Percentiles rank a stretch among this genome's conserved stretches.
These are phyloP conservation scores for Boletus barrowsii DNA, from an alignment of 768 basidiomycete genomes.

Conservation along the genomic window DNA sequence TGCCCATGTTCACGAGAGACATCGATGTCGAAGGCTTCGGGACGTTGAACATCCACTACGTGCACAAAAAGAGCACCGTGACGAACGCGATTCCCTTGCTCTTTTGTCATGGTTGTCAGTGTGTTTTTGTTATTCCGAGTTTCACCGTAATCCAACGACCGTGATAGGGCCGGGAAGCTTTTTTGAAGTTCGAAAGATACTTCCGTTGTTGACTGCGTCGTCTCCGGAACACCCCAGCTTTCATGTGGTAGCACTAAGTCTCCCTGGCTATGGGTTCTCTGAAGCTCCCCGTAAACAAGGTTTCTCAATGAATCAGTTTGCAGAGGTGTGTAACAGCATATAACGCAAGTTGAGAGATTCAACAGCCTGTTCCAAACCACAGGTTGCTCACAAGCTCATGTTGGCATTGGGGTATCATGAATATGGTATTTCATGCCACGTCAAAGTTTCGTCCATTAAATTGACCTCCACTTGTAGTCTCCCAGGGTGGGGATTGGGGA, in stretches of 20 bases:
- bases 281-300: conserved; percentile 52
- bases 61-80: conserved; percentile 49
- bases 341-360: neutral
- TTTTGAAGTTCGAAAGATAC: conserved; percentile 50
- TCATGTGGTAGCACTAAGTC: conserved; percentile 56
- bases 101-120: conserved; percentile 57
- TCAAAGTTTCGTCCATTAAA: too few species aligned
- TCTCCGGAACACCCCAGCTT: conserved; percentile 50
- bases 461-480: conserved; percentile 31
- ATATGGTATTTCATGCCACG: conserved; percentile 35
- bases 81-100: conserved; percentile 52
- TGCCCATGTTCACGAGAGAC: conserved; percentile 55
- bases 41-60: conserved; percentile 53
- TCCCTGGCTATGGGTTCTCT: conserved; percentile 65
- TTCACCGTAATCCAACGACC: neutral
- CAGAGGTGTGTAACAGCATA: conserved; percentile 41
- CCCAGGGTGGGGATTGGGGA: conserved; percentile 52
- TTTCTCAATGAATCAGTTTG: conserved; percentile 49
- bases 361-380: neutral
- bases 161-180: conserved; percentile 51
- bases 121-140: neutral
- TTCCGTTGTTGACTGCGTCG: conserved; percentile 47
- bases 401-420: conserved; percentile 44
- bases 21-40: conserved; percentile 48
- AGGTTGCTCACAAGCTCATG: conserved; percentile 51